These are phyloP conservation scores for Colletotrichum salicis DNA, from an alignment of 2,329 filamentous ascomycete species.

Conservation along the genomic window DNA sequence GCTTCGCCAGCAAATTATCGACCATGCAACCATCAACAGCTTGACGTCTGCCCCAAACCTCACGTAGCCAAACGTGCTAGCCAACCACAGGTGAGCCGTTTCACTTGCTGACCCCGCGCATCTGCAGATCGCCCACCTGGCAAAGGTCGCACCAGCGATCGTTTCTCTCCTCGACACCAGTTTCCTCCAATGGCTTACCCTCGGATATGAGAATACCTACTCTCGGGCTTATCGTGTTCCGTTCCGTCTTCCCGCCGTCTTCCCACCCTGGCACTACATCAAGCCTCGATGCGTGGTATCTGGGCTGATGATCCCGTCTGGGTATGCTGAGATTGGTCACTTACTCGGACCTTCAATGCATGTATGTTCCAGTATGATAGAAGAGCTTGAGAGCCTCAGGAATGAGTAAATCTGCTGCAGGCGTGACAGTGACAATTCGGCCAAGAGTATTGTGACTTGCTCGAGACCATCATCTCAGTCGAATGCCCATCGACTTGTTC, in stretches of 20 bases:
- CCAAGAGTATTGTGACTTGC: not conserved
- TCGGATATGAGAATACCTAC: conserved; percentile 8
- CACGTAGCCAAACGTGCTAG: not conserved
- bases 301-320: conserved; percentile 9
- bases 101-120: conserved; percentile 19
- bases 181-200: conserved; percentile 24
- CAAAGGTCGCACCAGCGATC: conserved; percentile 20
- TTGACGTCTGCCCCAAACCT: conserved; percentile 3
- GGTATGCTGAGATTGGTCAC: not conserved
- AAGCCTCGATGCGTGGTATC: conserved; percentile 2
- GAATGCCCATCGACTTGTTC: conserved; percentile 77
- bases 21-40: conserved; percentile 14
- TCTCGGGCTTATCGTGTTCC: not conserved
- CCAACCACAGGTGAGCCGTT: conserved; percentile 27
- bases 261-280: conserved; percentile 3
- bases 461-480: conserved; percentile 59
- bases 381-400: not conserved
- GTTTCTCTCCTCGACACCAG: not conserved
- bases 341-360: not conserved
- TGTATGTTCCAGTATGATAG: not conserved
- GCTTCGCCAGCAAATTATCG: conserved; percentile 12
- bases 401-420: not conserved
- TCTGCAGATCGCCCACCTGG: conserved; percentile 28
- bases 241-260: conserved; percentile 5
- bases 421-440: not conserved